Base-by-base conservation (phyloP, 2,329 filamentous ascomycete genomes). In the Aspergillus costaricaensis region DNA sequence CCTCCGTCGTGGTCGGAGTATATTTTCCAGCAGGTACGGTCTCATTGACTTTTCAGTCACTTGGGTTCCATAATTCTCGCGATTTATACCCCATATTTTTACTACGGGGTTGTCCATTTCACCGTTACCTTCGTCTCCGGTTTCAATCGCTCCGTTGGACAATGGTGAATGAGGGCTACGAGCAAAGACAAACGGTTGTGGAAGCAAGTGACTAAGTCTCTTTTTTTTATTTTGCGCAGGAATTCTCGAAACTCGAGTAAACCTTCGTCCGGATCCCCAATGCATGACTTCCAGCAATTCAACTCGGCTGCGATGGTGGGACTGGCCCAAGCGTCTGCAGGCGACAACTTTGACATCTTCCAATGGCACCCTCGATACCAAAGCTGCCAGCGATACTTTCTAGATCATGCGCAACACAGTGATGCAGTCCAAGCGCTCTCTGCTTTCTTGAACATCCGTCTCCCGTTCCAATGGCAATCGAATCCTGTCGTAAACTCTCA, bases 281-380 rank as follows among this genome's bases (percentile, higher is more conserved):
- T 76, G 73, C 69, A 69, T 62, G 69, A 68, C 30, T 67, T 68
- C 49, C 67, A 66, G 14, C 74, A 72, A 41, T 74, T 77, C 65
- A 72, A 78, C 53, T 72, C 76, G 57, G 69, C 72, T 57, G 71
- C 72, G 23, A 76, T 77, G 73, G 69, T 75, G 57, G 76, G 72
- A 32, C 59, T 77, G 53, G 68, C 70, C 54, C 74, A 75, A 54
- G 69, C 72, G 51, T 73, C 76, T 6, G 74, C 74, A 21, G 77
- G 80, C 60, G 76, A 80, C 57, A 79, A 82, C 63, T 87, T 80
- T 62, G 79, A 81, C 76, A 90, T 97, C 65, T 89, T 97, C 74
- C 90, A 92, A 62, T 98, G 95, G 95, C 91, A 96, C 74, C 91
- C 91, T 9, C 89, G 90, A 61, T 96, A 96, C 75, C 89, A 95